Base-by-base conservation (phyloP, 139 green algal genomes). In the Limnomonas spitsbergensis region DNA sequence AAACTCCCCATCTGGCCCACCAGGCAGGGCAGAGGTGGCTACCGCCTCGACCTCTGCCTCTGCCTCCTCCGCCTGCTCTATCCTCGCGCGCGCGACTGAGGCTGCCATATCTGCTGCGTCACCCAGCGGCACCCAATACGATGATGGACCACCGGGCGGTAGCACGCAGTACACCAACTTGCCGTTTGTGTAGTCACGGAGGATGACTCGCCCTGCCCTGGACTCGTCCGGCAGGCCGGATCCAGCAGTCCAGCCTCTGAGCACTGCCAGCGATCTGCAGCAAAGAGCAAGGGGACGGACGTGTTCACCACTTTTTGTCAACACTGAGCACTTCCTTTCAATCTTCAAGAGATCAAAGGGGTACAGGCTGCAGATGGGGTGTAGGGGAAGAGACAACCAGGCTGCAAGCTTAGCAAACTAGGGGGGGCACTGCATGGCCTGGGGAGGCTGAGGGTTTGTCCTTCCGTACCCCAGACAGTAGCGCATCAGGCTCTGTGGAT, bases 121-220 rank as follows among this genome's bases (percentile, higher is more conserved):
- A 27, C 74, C 34, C 32, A 14, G 31, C 7, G 68, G 68, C 68
- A 74, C 68, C 68, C 68, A 74, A 20, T 61, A 61, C 42, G 68
- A 29, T 9, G 29, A n/a, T 6, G 35, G 9, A 4, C 68, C 36
- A 6, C 4, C 9, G 36, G 95, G 94, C 3, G 95, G 95, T 71
- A 87, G 77, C 68, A 89, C 72, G 82, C 88, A 97, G 82, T 92
- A 90, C 66, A 97, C 80, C 66, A 99, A 87, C 81, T 94, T 94
- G n/a, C 96, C 96, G 24, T 82, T 81, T 7, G 91, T 87, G 85
- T 95, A 98, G 80, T 98, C 95, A 68, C 94, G 94, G 0, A 99
- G 81, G 0, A 99, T 40, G 6, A 67, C 77, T 29, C 96, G 81
- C 1, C 92, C 92, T 9, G 91, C 84, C 2, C 90, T 82, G 2